Percentiles rank a stretch among this genome's conserved stretches.
Conservation (phyloP, 345 rosid species). For the Angophora floribunda region DNA sequence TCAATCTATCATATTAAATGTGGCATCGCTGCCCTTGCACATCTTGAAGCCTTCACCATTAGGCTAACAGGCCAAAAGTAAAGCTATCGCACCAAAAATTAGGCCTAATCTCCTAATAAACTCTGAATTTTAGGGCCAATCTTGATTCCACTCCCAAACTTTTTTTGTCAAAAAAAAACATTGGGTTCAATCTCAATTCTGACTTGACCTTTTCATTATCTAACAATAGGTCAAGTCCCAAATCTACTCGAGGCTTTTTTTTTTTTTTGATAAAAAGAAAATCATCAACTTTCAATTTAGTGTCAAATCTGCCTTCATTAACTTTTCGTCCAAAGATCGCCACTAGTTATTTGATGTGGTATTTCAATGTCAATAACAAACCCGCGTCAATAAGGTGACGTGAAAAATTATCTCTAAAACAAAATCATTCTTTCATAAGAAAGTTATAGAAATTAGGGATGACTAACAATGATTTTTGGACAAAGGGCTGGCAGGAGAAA, state of each 20-base stretch:
- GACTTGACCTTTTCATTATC: no score
- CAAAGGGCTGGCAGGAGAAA: fast-evolving
- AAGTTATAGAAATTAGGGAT: not conserved
- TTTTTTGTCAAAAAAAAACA: not conserved
- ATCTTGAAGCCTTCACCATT: not conserved
- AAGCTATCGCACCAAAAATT: not conserved
- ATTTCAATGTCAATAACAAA: not conserved
- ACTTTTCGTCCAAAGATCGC: not conserved
- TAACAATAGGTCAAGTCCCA: not conserved
- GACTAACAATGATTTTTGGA: fast-evolving
- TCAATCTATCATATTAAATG: not conserved
- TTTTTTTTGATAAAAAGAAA: not conserved
- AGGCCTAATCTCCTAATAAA: not conserved
- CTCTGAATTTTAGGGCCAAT: not conserved
- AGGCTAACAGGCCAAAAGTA: not conserved
- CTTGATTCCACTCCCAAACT: not conserved
- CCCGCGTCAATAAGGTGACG: not conserved
- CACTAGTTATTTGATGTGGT: not conserved
- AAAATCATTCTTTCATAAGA: not conserved
- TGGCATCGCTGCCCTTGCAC: not conserved
- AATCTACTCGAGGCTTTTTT: not conserved
- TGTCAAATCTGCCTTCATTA: not conserved
- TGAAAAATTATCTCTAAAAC: not conserved
- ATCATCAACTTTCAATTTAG: not conserved
- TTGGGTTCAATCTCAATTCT: not conserved